Evolutionary conservation across 768 basidiomycete species (phyloP).

Genomic region (Suillus weaverae): DNA sequence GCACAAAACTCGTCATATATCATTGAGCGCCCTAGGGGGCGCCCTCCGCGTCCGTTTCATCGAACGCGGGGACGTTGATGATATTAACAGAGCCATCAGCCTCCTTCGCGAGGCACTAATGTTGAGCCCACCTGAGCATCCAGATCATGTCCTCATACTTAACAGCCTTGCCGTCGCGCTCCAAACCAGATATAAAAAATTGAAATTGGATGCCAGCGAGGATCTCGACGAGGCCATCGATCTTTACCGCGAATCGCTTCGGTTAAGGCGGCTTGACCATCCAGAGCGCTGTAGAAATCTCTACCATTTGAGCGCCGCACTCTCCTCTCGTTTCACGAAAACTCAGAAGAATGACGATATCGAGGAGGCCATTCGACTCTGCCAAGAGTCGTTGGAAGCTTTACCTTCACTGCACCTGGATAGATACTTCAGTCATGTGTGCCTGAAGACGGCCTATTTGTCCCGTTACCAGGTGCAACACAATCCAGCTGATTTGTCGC

Average conservation of each 20-base stretch:
- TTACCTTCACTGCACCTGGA: not conserved
- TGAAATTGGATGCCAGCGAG: not conserved
- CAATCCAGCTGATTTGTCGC: not conserved
- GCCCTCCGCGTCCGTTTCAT: not conserved
- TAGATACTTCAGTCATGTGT: not conserved
- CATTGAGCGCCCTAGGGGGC: not conserved
- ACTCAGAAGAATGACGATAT: not conserved
- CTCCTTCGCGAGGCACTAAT: not conserved
- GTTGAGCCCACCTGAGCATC: not conserved
- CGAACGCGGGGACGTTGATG: not conserved
- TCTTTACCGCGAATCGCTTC: not conserved
- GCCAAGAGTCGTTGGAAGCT: not conserved
- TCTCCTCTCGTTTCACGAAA: not conserved
- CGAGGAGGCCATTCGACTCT: not conserved
- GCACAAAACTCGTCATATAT: not conserved
- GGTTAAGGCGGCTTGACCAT: not conserved
- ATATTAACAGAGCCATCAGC: not conserved
- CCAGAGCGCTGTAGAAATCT: not conserved
- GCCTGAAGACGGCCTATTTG: not conserved
- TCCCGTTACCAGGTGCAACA: not conserved
- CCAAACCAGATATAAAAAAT: not conserved
- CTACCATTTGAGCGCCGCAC: not conserved
- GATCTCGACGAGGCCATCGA: not conserved
- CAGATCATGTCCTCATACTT: not conserved
- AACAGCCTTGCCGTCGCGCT: not conserved